A percentile compares a stretch with the other conserved stretches of the same genome.
Conservation (phyloP, 768 basidiomycete species). For the Psilocybe tampanensis region DNA sequence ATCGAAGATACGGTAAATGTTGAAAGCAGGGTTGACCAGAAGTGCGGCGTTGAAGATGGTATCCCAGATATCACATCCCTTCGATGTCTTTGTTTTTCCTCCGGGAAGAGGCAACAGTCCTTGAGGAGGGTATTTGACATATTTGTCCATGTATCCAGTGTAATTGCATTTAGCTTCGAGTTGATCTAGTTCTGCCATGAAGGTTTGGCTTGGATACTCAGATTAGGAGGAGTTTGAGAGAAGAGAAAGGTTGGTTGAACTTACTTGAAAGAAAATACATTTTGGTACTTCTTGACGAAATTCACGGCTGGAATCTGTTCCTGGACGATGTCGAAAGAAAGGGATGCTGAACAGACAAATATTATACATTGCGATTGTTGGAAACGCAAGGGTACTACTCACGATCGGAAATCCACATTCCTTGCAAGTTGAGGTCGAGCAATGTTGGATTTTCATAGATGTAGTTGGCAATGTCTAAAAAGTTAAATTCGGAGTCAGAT, state of each 20-base stretch:
- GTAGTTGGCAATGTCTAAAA: constrained; percentile 71
- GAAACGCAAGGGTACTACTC: constrained; percentile 23
- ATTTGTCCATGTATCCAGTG: constrained; percentile 58
- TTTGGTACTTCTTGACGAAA: constrained; percentile 73
- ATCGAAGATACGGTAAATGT: constrained; percentile 79
- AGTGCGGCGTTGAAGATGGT: constrained; percentile 64
- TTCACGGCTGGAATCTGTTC: constrained; percentile 70
- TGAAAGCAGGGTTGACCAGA: constrained; percentile 71
- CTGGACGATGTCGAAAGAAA: constrained; percentile 69
- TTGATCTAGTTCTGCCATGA: constrained; percentile 58
- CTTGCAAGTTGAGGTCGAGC: constrained; percentile 62
- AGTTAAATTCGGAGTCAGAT: neutral
- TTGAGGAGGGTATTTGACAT: constrained; percentile 70
- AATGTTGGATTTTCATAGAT: constrained; percentile 60
- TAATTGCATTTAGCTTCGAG: constrained; percentile 62
- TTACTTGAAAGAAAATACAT: constrained; percentile 75
- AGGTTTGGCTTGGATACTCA: constrained; percentile 57
- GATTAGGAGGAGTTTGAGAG: neutral
- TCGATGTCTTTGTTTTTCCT: constrained; percentile 43
- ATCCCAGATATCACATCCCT: constrained; percentile 70
- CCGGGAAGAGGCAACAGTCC: constrained; percentile 70
- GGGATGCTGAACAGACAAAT: constrained; percentile 38
- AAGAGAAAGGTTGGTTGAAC: constrained; percentile 16
- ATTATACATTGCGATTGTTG: neutral
- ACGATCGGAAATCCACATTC: constrained; percentile 78